Evolutionary conservation across 2,329 filamentous ascomycete genomes (phyloP).

Genomic region (Ascochyta viciae-villosae): DNA sequence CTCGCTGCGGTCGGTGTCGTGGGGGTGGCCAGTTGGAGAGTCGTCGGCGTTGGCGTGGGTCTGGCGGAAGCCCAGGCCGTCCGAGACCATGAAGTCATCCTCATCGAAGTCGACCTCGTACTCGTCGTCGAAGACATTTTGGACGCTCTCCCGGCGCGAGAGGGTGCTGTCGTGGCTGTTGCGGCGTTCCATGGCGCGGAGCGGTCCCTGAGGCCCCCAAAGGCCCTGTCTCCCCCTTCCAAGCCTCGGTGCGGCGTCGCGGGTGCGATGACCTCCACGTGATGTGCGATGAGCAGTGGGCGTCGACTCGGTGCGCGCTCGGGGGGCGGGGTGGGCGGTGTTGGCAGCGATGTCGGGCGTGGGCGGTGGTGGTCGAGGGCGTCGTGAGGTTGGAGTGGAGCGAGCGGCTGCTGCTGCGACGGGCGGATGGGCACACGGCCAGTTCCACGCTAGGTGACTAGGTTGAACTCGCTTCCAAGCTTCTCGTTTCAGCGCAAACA

Average conservation of each 20-base stretch:
- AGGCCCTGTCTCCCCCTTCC: slow-evolving; percentile 37
- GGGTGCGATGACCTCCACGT: slow-evolving; percentile 21
- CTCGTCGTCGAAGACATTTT: slow-evolving; percentile 59
- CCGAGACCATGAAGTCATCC: slow-evolving; percentile 52
- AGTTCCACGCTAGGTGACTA: slow-evolving; percentile 25
- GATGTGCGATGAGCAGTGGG: slow-evolving; percentile 1
- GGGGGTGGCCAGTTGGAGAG: slow-evolving; percentile 14
- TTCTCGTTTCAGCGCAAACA: slow-evolving; percentile 36
- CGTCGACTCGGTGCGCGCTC: slow-evolving; percentile 21
- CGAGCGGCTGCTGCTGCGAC: slow-evolving; percentile 18
- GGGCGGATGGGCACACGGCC: slow-evolving; percentile 29
- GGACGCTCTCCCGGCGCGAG: slow-evolving; percentile 39
- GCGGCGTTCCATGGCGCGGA: slow-evolving; percentile 49
- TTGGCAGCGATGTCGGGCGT: slow-evolving; percentile 27
- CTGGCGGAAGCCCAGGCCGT: slow-evolving; percentile 57
- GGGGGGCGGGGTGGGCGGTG: slow-evolving; percentile 18
- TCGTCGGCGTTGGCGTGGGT: slow-evolving; percentile 36
- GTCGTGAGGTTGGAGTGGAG: slow-evolving; percentile 30
- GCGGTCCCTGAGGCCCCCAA: slow-evolving; percentile 39
- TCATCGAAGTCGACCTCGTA: slow-evolving; percentile 51
- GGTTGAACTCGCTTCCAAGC: background rate
- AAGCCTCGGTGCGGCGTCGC: slow-evolving; percentile 29
- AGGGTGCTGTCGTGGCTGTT: slow-evolving; percentile 41
- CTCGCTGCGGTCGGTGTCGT: slow-evolving; percentile 35
- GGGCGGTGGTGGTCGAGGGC: slow-evolving; percentile 28